Evolutionary conservation across 345 rosid genomes (phyloP).

Genomic region (Barbarea vulgaris): DNA sequence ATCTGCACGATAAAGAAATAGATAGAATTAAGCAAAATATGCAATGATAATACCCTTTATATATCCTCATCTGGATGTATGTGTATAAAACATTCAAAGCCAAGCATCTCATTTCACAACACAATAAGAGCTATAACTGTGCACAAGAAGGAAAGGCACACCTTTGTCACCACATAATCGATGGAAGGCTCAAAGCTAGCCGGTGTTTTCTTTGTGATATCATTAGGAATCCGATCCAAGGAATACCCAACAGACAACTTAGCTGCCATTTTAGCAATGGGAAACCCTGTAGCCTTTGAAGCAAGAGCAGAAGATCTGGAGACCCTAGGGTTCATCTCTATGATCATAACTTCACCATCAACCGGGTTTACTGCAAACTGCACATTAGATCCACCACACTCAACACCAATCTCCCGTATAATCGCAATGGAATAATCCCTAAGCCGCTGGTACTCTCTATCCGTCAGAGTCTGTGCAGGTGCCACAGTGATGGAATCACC

Average conservation of each 20-base stretch:
- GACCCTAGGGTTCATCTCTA: slow-evolving; percentile 99
- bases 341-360: slow-evolving; percentile 98
- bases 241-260: slow-evolving; percentile 93
- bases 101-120: background rate
- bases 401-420: slow-evolving; percentile 97
- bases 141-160: slow-evolving; percentile 35
- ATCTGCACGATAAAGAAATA: slow-evolving; percentile 56
- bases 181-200: slow-evolving; percentile 99
- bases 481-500: slow-evolving; percentile 99
- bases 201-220: slow-evolving; percentile 96
- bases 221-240: slow-evolving; percentile 96
- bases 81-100: background rate
- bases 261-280: slow-evolving; percentile 99
- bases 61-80: background rate
- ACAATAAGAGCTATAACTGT: background rate
- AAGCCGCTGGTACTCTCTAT: slow-evolving; percentile 91
- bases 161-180: slow-evolving; percentile 98
- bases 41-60: background rate
- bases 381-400: slow-evolving; percentile 98
- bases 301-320: slow-evolving; percentile 97
- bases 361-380: slow-evolving; percentile 95
- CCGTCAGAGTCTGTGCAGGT: slow-evolving; percentile 95
- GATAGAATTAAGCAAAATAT: background rate
- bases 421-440: slow-evolving; percentile 89
- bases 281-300: slow-evolving; percentile 97